Base-by-base conservation (phyloP, 108 stramenopile species). In the Conticribra guillardii region DNA sequence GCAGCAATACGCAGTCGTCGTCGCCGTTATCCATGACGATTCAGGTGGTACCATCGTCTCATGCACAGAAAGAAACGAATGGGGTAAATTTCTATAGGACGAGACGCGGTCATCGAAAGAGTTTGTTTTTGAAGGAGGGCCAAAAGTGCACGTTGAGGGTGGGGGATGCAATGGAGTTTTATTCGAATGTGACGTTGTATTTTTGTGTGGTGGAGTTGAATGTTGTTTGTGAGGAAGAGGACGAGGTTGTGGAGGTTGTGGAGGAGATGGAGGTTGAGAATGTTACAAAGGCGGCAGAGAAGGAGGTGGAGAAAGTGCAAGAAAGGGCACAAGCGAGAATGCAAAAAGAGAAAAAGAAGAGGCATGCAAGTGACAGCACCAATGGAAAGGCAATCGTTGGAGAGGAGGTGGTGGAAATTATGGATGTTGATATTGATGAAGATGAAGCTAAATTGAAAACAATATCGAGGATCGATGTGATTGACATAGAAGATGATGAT, bases 161-260 rank as follows among this genome's bases (percentile, higher is more conserved):
- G 1, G 71, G 71, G 17, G 71, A 73, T 64, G 61, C 28, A 18
- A 34, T 73, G 11, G 54, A 64, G 45, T 73, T 73, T 34, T 62
- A 50, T 15, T 62, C 49, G 0, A 44, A 56, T 46, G 46, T 22
- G 11, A 63, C 33, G 11, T 45, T 34, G 16, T 73, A 57, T 34
- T 73, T 32, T 57, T 73, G 71, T 47, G 61, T 64, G 17, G 71
- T 73, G 21, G 71, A 31, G 0, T 56, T 73, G 48, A 19, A 71
- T 44, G 51, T 32, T 22, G 26, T 32, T 16, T 2, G 17, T 26
- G 32, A 47, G 5, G 51, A 53, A 29, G 18, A 29, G 54, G 16
- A 53, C 4, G 14, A 19, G 57, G 30, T 23, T 31, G 47, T 9
- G 23, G 45, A 47, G 4, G 2, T 8, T 21, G 28, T 14, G 9